A percentile compares a stretch with the other conserved stretches of the same genome.
Evolutionary conservation across 2,329 filamentous ascomycete genomes (phyloP).

Genomic region (Phaeosphaeriaceae sp.): DNA sequence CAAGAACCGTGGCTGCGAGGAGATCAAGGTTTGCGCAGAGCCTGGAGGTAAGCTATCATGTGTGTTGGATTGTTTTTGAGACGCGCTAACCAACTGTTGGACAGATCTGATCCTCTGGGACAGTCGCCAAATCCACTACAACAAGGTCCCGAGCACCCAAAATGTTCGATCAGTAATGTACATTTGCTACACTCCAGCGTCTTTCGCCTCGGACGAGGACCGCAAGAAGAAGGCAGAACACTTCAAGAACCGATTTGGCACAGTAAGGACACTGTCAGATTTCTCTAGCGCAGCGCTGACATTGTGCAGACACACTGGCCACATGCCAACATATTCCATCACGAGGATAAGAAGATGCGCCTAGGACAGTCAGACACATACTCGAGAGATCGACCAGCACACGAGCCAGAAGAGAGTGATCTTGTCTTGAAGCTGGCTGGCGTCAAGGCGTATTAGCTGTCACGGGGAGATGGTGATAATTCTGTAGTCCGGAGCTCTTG

Average conservation of each 20-base stretch:
- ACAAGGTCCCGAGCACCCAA: constrained; percentile 42
- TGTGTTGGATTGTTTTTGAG: neutral
- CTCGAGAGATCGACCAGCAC: constrained; percentile 5
- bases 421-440: constrained; percentile 11
- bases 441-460: constrained; percentile 7
- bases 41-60: constrained; percentile 32
- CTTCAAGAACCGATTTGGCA: constrained; percentile 14
- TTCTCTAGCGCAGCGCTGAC: neutral
- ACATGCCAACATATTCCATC: constrained; percentile 15
- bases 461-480: neutral
- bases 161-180: constrained; percentile 47
- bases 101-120: constrained; percentile 56
- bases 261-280: constrained; percentile 5
- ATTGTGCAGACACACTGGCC: constrained; percentile 14
- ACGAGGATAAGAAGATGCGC: constrained; percentile 10
- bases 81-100: neutral
- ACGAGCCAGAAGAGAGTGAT: constrained; percentile 13
- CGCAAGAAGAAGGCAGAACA: constrained; percentile 17
- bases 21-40: constrained; percentile 48
- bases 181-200: constrained; percentile 19
- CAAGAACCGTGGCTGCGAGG: constrained; percentile 44
- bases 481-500: constrained; percentile 4
- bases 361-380: constrained; percentile 12
- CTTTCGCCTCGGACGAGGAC: constrained; percentile 11
- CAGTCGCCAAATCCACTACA: constrained; percentile 54